These are phyloP conservation scores for Aspergillus viridinutans DNA, from an alignment of 2,329 filamentous ascomycete genomes.

Conservation along the genomic window DNA sequence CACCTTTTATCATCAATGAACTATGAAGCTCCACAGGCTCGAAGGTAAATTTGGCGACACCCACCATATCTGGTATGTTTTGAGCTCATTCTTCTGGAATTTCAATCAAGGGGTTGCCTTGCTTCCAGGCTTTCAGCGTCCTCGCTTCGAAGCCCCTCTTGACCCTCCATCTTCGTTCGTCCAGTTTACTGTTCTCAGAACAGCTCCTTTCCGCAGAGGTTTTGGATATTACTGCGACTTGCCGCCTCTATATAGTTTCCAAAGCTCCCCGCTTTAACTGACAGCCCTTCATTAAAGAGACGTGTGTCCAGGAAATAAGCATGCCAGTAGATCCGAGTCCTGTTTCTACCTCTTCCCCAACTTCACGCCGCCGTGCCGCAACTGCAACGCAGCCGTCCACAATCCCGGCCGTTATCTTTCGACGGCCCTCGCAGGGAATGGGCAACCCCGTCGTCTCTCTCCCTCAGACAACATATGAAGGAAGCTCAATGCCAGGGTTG, in stretches of 20 bases:
- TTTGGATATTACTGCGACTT: background rate
- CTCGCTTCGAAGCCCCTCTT: background rate
- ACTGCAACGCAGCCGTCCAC: conserved; percentile 24
- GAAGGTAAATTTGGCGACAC: background rate
- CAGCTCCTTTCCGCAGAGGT: background rate
- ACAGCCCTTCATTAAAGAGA: background rate
- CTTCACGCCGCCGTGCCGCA: conserved; percentile 28
- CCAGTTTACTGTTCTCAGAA: background rate
- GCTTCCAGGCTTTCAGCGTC: background rate
- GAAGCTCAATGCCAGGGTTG: conserved; percentile 20
- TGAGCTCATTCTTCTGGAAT: conserved; percentile 13
- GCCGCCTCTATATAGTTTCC: background rate
- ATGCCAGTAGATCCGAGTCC: conserved; percentile 45
- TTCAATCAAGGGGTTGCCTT: conserved; percentile 26
- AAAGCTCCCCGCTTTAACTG: background rate
- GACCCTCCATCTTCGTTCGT: background rate
- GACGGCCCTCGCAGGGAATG: conserved; percentile 48
- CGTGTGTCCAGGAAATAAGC: background rate
- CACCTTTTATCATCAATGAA: background rate
- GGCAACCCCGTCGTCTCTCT: conserved; percentile 35
- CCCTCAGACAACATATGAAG: conserved; percentile 23
- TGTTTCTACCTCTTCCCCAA: conserved; percentile 33
- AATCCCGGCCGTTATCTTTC: conserved; percentile 39
- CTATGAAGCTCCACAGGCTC: background rate
- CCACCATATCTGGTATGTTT: conserved; percentile 23